Percentiles rank a stretch among this genome's conserved stretches.
Evolutionary conservation across 139 green algal species (phyloP).

Genomic region (Auxenochlorella pyrenoidosa): DNA sequence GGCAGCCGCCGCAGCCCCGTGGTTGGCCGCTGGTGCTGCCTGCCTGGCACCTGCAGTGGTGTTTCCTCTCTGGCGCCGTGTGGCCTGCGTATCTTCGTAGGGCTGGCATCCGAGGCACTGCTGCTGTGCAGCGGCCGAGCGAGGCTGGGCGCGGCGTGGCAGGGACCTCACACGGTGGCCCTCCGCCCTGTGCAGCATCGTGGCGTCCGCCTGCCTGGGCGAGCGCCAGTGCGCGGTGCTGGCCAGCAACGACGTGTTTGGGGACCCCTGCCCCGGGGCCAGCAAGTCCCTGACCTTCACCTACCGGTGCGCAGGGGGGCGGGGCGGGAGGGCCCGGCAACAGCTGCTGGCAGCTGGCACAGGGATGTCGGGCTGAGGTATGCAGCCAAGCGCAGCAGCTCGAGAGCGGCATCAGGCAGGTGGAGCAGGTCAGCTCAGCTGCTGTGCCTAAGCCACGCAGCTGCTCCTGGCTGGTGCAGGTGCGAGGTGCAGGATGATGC

Average conservation of each 20-base stretch:
- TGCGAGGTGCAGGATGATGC: neutral
- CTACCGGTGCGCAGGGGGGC: neutral
- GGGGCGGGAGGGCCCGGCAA: neutral
- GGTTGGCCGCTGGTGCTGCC: no score
- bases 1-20: neutral
- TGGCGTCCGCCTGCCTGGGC: constrained; percentile 14
- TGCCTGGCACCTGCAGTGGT: no score
- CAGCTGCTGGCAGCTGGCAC: no score
- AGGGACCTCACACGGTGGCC: no score
- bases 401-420: neutral
- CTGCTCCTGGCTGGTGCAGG: neutral
- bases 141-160: no score
- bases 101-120: no score
- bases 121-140: no score
- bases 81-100: no score
- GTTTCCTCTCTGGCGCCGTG: no score
- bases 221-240: constrained; percentile 1
- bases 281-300: constrained; percentile 23
- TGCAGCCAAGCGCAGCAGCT: neutral
- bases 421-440: no score
- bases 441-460: no score
- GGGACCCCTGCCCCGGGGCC: constrained; percentile 1
- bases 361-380: neutral
- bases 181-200: neutral
- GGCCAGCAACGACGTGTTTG: constrained; percentile 7